Evolutionary conservation across 1,139 yeast genomes (phyloP), one percentile per base, ranked within the genome.

Genomic region (Torulaspora globosa): DNA sequence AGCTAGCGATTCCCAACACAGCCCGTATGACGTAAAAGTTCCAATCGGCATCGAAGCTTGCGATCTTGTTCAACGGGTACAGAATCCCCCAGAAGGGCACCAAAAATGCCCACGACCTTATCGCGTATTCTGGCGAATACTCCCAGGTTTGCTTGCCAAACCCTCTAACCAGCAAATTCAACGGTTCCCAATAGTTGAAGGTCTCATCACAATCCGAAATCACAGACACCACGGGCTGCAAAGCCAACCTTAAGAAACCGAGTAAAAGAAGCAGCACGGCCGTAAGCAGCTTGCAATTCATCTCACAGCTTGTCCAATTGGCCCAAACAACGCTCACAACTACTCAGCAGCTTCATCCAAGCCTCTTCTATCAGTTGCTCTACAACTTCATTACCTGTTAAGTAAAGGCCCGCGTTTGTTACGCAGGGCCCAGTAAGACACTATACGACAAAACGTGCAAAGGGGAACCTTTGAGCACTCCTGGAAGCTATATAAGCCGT

Each of bases 71-170:
- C 36, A 50, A 34, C 0, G 82, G 82, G 7, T 69, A 65, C 6
- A 73, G 46, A 2, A 74, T 12, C 15, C 71, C 67, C 53, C 75
- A 78, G 39, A 63, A 59, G 0, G 87, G 89, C 2, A 80, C 43
- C 34, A 84, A 62, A 57, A 84, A 89, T 0, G 85, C 76, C 79
- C 95, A 90, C 6, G 96, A 86, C 53, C 97, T 70, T 44, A 90
- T 88, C 15, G 96, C 89, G 60, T 78, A 88, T 46, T 76, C 86
- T 0, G 97, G 97, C 0, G 96, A 87, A 64, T 90, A 90, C 61
- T 90, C 97, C 97, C 97, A 90, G 0, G 97, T 90, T 65, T 89
- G 89, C 56, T 88, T 85, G 2, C 97, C 98, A 64, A 86, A 88
- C 2, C 84, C 84, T 54, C 96, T 76, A 2, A 84, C 69, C 31